These are phyloP conservation scores for Haplosporangium gracile DNA, from an alignment of 192 early-diverging fungal genomes.

Conservation along the genomic window DNA sequence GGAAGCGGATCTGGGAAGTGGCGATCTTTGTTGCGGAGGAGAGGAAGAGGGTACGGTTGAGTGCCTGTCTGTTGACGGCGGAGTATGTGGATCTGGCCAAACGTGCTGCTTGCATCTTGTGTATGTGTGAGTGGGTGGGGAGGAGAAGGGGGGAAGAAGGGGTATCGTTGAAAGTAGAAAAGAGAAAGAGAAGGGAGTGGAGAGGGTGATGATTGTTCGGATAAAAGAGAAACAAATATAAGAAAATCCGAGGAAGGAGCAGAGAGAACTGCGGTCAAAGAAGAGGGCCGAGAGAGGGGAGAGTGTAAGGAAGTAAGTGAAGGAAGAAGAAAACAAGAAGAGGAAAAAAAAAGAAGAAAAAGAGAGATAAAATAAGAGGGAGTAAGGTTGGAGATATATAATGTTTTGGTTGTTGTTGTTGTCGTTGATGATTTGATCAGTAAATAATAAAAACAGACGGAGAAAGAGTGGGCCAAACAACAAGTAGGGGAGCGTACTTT, in stretches of 20 bases:
- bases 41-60: conserved; percentile 18
- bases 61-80: conserved; percentile 18
- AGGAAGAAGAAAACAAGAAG: conserved; percentile 10
- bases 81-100: conserved; percentile 44
- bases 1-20: conserved; percentile 38
- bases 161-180: neutral
- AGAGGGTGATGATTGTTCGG: neutral
- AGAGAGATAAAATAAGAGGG: conserved; percentile 5
- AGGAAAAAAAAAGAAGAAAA: conserved; percentile 4
- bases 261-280: conserved; percentile 3
- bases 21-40: conserved; percentile 35
- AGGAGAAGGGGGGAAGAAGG: neutral
- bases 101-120: conserved; percentile 45
- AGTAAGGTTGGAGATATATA: neutral
- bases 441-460: neutral
- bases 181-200: neutral
- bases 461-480: too few relatives aligned
- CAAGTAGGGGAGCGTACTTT: too few relatives aligned
- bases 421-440: neutral
- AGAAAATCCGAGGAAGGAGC: neutral
- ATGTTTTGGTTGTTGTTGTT: neutral
- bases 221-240: neutral
- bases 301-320: neutral
- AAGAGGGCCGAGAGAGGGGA: neutral
- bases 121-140: neutral